These are phyloP conservation scores for Anthoceros angustus DNA, from an alignment of 225 moss, liverwort and hornwort genomes.

Conservation along the genomic window DNA sequence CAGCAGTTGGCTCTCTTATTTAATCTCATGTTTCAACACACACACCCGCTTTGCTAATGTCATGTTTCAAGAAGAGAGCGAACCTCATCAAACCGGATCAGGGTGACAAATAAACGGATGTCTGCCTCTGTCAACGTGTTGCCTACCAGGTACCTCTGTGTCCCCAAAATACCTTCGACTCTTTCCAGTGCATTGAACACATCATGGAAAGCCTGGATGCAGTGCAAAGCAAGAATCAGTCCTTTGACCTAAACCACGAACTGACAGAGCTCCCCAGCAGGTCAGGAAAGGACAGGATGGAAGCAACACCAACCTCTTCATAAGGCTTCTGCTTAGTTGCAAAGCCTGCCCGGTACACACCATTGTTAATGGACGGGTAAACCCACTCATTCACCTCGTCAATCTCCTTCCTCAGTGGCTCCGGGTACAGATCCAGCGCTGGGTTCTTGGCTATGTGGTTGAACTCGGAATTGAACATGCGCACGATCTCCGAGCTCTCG, in stretches of 20 bases:
- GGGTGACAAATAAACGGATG: conserved; percentile 67
- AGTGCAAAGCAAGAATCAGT: background rate
- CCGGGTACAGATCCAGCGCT: conserved; percentile 25
- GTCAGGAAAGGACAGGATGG: background rate
- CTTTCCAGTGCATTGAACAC: conserved; percentile 55
- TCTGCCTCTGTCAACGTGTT: conserved; percentile 61
- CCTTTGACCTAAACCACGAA: background rate
- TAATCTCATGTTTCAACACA: background rate
- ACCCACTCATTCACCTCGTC: conserved; percentile 36
- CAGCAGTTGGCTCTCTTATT: background rate
- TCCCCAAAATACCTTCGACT: conserved; percentile 53
- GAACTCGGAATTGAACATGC: conserved; percentile 45
- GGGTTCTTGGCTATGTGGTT: conserved; percentile 35
- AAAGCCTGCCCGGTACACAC: conserved; percentile 42
- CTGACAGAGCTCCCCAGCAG: background rate
- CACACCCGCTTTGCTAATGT: too few relatives aligned
- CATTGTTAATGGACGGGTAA: conserved; percentile 41
- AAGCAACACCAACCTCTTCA: conserved; percentile 17
- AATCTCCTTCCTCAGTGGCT: conserved; percentile 18
- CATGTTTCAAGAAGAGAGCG: background rate
- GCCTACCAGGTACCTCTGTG: conserved; percentile 69
- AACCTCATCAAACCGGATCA: conserved; percentile 82
- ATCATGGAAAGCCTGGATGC: conserved; percentile 31
- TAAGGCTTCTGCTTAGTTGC: conserved; percentile 50
- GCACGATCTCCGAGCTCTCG: conserved; percentile 50